Evolutionary conservation across 2,329 filamentous ascomycete species (phyloP), one percentile per base, ranked within the genome.

Genomic region (Clonostachys solani): DNA sequence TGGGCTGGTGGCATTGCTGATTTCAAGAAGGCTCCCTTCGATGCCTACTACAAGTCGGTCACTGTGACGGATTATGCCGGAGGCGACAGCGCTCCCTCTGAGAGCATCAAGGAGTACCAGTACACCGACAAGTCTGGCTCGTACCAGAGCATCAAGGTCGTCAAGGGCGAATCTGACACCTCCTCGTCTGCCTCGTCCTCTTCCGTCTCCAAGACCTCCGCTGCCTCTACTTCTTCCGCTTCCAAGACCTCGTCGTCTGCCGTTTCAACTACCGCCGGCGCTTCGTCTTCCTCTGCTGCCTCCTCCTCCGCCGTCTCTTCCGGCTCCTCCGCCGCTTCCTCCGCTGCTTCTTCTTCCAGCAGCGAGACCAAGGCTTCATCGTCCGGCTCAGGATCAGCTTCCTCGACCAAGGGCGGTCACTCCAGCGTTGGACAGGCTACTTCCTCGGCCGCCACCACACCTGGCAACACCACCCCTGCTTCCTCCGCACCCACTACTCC

Each of bases 391-490:
- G 23, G 23, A 29, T 4, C 23, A 29, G 8, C 23, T 29, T 29
- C 23, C 23, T 29, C 23, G 3, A 29, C 23, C 8, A 29, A 29
- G 23, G 23, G 23, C 23, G 23, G 23, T 1, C 9, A 29, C 23
- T 29, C 23, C 9, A 29, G 23, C 9, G 9, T 29, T 29, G 23
- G 23, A 29, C 23, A 29, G 23, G 9, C 23, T 10, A 29, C 23
- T 29, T 9, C 8, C 23, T 29, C 23, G 23, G 23, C 37, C 17
- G 17, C 12, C 12, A 40, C 37, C 37, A 23, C 45, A 9, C 38
- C 10, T 9, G 9, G 33, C 45, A 12, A 45, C 12, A 40, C 46
- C 45, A 55, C 72, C 50, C 63, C 62, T 45, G 8, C 9, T 9
- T 29, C 23, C 23, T 29, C 23, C 8, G 23, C 23, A 29, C 23